phyloP scores from a whole-genome alignment of 495 filamentous ascomycete species.

The Chaetomium tenue region DNA sequence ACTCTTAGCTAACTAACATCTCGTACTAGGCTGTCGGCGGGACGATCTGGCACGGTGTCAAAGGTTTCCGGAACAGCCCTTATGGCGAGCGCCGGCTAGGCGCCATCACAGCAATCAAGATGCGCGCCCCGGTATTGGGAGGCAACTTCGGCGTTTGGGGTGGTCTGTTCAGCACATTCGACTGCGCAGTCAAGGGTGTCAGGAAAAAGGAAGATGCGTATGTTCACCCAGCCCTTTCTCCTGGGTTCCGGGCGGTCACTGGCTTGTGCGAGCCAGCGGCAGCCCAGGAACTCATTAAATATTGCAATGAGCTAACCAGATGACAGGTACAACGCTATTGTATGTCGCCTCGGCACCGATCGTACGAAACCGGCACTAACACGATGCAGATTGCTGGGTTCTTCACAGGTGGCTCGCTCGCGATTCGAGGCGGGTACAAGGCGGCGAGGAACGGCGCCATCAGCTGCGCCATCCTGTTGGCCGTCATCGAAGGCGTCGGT shows the following conservation, averaged over 20 bases:
- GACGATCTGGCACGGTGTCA: constrained; percentile 95
- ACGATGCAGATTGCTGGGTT: constrained; percentile 72
- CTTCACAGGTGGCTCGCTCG: constrained; percentile 91
- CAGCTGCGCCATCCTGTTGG: constrained; percentile 87
- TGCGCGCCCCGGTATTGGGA: constrained; percentile 88
- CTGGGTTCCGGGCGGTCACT: not conserved
- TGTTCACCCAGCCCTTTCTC: not conserved
- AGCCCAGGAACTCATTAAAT: too few relatives aligned
- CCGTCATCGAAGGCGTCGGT: constrained; percentile 95
- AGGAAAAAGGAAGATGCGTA: constrained; percentile 95
- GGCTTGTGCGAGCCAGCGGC: too few relatives aligned
- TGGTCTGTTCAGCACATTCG: constrained; percentile 88
- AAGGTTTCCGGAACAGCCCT: constrained; percentile 84
- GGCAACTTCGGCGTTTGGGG: constrained; percentile 97
- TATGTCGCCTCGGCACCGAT: not conserved
- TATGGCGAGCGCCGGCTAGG: constrained; percentile 95
- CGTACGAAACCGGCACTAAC: not conserved
- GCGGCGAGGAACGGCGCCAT: constrained; percentile 92
- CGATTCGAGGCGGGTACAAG: constrained; percentile 82
- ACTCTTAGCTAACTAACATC: constrained; percentile 12
- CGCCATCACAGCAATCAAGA: constrained; percentile 95
- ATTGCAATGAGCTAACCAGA: not conserved
- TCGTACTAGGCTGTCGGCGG: constrained; percentile 74
- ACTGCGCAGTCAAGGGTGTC: constrained; percentile 96
- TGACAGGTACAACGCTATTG: constrained; percentile 68